Conservation (phyloP, 2,329 filamentous ascomycete genomes). For the Penicillium brasilianum region DNA sequence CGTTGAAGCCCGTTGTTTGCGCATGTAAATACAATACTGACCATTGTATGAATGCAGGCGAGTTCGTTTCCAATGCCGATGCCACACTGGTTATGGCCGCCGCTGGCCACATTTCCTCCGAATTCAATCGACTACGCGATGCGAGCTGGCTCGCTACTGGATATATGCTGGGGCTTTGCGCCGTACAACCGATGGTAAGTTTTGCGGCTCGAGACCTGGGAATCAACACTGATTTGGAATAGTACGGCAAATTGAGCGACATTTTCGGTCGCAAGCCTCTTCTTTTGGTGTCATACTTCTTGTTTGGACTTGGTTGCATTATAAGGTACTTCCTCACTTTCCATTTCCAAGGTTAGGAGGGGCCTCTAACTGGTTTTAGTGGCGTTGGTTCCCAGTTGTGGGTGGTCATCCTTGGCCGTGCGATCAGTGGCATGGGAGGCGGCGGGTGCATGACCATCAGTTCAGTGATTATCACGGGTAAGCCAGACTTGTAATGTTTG, state of each 20-base stretch:
- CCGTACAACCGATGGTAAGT: slow-evolving; percentile 59
- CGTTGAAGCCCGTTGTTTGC: background rate
- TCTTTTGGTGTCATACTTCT: slow-evolving; percentile 55
- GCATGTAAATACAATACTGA: background rate
- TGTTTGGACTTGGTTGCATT: slow-evolving; percentile 56
- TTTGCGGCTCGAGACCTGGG: background rate
- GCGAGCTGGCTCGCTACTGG: slow-evolving; percentile 64
- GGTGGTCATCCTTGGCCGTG: slow-evolving; percentile 49
- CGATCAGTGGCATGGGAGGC: slow-evolving; percentile 51
- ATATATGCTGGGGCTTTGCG: slow-evolving; percentile 58
- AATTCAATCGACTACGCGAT: slow-evolving; percentile 62
- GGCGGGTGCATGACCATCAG: slow-evolving; percentile 53
- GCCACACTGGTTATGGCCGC: slow-evolving; percentile 69
- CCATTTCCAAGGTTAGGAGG: background rate
- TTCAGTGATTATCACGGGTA: slow-evolving; percentile 53
- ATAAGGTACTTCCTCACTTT: slow-evolving; percentile 34
- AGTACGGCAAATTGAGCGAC: slow-evolving; percentile 63
- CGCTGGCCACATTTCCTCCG: slow-evolving; percentile 65
- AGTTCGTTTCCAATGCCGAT: slow-evolving; percentile 71
- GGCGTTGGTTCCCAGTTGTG: slow-evolving; percentile 45
- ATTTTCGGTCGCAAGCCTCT: slow-evolving; percentile 62
- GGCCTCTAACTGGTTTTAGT: slow-evolving; percentile 24
- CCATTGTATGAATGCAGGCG: slow-evolving; percentile 45
- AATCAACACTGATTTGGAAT: slow-evolving; percentile 16
- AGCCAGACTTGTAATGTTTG: background rate